These are phyloP conservation scores for Ilex aquifolium DNA, from an alignment of 257 asterid species.

Conservation along the genomic window DNA sequence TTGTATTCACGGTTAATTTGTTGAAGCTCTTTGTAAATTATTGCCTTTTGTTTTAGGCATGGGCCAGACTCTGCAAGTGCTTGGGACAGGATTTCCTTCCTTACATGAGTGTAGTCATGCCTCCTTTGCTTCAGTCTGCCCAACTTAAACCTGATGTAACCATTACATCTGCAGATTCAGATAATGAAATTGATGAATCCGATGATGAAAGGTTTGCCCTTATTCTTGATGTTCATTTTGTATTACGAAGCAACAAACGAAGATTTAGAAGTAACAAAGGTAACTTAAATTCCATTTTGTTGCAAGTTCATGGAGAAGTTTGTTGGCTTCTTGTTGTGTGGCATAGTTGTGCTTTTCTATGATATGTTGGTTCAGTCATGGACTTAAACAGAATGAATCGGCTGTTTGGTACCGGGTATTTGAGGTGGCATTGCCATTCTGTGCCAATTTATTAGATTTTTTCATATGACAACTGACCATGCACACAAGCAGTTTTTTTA, in stretches of 20 bases:
- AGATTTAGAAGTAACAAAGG: too few relatives aligned
- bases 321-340: too few relatives aligned
- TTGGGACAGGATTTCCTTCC: slow-evolving; percentile 96
- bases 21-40: background rate
- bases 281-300: too few relatives aligned
- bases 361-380: too few relatives aligned
- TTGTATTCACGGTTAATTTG: slow-evolving; percentile 1
- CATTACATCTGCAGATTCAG: slow-evolving; percentile 82
- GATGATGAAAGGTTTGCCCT: slow-evolving; percentile 72
- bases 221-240: background rate
- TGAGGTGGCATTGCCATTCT: too few relatives aligned
- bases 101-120: slow-evolving; percentile 91
- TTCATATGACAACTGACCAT: too few relatives aligned
- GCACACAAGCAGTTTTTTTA: too few relatives aligned
- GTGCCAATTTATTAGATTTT: too few relatives aligned
- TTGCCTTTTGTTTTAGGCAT: slow-evolving; percentile 46
- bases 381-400: too few relatives aligned
- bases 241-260: background rate
- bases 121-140: slow-evolving; percentile 89
- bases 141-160: slow-evolving; percentile 90
- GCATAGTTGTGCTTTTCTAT: too few relatives aligned
- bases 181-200: slow-evolving; percentile 72
- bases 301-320: too few relatives aligned
- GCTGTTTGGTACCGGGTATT: too few relatives aligned
- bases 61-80: slow-evolving; percentile 99